phyloP scores from a whole-genome alignment of 106 monocot species.

The Acanthochlamys bracteata region DNA sequence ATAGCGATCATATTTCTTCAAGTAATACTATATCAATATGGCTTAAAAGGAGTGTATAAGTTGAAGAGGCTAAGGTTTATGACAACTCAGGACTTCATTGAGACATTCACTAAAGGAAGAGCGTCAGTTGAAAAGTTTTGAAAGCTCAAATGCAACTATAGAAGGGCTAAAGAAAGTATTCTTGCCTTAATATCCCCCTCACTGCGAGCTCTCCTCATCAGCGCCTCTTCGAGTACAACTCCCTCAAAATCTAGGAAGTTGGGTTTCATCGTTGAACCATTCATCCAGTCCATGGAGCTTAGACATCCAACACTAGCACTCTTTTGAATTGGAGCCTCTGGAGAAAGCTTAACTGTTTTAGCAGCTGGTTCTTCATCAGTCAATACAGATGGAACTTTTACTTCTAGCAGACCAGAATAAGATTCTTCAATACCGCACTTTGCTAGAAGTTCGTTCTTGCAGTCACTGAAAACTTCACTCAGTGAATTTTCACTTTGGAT shows the following conservation, averaged over 20 bases:
- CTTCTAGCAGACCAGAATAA: slow-evolving; percentile 31
- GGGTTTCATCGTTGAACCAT: slow-evolving; percentile 18
- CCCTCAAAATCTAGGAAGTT: slow-evolving; percentile 54
- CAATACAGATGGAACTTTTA: slow-evolving; percentile 29
- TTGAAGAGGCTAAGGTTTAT: too few relatives aligned
- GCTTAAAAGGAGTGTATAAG: too few relatives aligned
- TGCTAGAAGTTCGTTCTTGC: slow-evolving; percentile 59
- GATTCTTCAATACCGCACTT: slow-evolving; percentile 40
- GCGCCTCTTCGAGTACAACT: slow-evolving; percentile 44
- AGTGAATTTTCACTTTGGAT: slow-evolving; percentile 53
- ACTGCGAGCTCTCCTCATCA: slow-evolving; percentile 56
- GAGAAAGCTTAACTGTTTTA: slow-evolving; percentile 13
- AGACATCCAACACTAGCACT: slow-evolving; percentile 59
- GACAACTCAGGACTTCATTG: too few relatives aligned
- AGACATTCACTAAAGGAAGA: background rate
- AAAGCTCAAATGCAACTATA: background rate
- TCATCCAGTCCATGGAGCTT: slow-evolving; percentile 44
- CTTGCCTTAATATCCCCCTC: slow-evolving; percentile 48
- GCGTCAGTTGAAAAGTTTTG: background rate
- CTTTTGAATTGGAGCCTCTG: slow-evolving; percentile 37
- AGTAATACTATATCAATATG: too few relatives aligned
- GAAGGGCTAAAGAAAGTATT: background rate
- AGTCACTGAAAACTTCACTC: slow-evolving; percentile 61
- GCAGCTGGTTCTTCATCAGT: slow-evolving; percentile 17
- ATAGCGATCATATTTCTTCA: too few relatives aligned